A percentile compares a stretch with the other conserved stretches of the same genome.
These are phyloP conservation scores for Xylaria multiplex DNA, from an alignment of 2,329 filamentous ascomycete genomes.

Conservation along the genomic window DNA sequence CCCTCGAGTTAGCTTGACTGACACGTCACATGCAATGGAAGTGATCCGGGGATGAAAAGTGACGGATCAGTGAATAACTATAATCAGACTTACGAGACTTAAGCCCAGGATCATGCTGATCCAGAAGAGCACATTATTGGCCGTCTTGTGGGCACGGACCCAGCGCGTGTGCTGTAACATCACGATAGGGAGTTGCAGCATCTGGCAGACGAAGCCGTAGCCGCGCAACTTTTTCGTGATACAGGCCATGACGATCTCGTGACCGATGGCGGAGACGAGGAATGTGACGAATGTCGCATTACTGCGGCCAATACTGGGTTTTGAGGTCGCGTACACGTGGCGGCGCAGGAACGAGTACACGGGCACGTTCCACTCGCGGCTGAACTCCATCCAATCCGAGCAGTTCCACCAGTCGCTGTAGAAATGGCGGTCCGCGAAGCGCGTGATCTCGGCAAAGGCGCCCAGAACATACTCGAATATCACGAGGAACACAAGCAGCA, in stretches of 20 bases:
- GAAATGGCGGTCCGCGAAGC: conserved; percentile 93
- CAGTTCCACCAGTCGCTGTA: conserved; percentile 83
- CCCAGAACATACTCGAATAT: conserved; percentile 98
- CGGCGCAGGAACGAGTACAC: conserved; percentile 95
- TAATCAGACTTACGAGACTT: conserved; percentile 70
- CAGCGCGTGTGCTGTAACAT: conserved; percentile 83
- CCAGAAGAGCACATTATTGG: conserved; percentile 94
- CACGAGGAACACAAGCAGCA: conserved; percentile 94
- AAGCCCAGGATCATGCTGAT: conserved; percentile 88
- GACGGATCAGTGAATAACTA: not conserved
- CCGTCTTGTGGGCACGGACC: conserved; percentile 76
- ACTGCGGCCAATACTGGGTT: conserved; percentile 77
- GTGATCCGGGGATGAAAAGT: not conserved
- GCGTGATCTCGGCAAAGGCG: conserved; percentile 92
- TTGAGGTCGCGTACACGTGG: conserved; percentile 89
- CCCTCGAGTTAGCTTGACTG: conserved; percentile 35
- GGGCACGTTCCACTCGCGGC: conserved; percentile 95
- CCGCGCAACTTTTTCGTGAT: conserved; percentile 97
- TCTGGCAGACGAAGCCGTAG: conserved; percentile 94
- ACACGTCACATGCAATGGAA: conserved; percentile 14
- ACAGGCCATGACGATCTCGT: conserved; percentile 96
- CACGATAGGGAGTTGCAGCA: conserved; percentile 97
- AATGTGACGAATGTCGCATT: conserved; percentile 91
- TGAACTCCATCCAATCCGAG: conserved; percentile 95
- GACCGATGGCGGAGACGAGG: conserved; percentile 85